A percentile compares a stretch with the other conserved stretches of the same genome.
Conservation (phyloP, 1,284 basidiomycete genomes). For the Retiboletus flavoniger region DNA sequence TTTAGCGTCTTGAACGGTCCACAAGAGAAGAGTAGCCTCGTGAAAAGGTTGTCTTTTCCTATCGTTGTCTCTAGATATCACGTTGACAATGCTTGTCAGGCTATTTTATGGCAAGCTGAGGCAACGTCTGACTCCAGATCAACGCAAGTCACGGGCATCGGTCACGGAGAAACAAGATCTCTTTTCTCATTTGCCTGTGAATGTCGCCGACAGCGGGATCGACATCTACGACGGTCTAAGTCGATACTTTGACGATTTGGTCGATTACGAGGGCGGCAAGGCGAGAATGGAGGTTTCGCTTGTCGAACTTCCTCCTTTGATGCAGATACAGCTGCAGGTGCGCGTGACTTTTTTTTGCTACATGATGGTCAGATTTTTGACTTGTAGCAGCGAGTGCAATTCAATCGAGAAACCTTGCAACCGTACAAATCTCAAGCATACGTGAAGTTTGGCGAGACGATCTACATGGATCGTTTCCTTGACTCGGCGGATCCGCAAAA, state of each 20-base stretch:
- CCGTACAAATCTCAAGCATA: constrained; percentile 97
- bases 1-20: constrained; percentile 63
- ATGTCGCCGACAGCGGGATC: constrained; percentile 82
- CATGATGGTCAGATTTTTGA: neutral
- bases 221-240: constrained; percentile 95
- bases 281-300: constrained; percentile 87
- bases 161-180: constrained; percentile 85
- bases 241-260: constrained; percentile 87
- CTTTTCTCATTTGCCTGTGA: constrained; percentile 93
- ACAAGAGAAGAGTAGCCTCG: constrained; percentile 64
- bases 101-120: constrained; percentile 87
- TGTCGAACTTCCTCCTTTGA: constrained; percentile 82
- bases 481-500: constrained; percentile 71
- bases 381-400: constrained; percentile 82
- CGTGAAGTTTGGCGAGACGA: constrained; percentile 83
- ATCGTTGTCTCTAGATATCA: neutral
- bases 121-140: constrained; percentile 63
- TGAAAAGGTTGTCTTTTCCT: constrained; percentile 62
- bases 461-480: constrained; percentile 92
- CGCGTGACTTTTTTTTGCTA: constrained; percentile 17
- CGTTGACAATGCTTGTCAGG: constrained; percentile 40
- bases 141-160: constrained; percentile 51
- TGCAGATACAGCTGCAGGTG: constrained; percentile 95
- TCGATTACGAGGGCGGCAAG: constrained; percentile 86
- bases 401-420: constrained; percentile 84